Evolutionary conservation across 192 early-diverging fungal species (phyloP), one percentile per base, ranked within the genome.

Genomic region (Coemansia erecta): DNA sequence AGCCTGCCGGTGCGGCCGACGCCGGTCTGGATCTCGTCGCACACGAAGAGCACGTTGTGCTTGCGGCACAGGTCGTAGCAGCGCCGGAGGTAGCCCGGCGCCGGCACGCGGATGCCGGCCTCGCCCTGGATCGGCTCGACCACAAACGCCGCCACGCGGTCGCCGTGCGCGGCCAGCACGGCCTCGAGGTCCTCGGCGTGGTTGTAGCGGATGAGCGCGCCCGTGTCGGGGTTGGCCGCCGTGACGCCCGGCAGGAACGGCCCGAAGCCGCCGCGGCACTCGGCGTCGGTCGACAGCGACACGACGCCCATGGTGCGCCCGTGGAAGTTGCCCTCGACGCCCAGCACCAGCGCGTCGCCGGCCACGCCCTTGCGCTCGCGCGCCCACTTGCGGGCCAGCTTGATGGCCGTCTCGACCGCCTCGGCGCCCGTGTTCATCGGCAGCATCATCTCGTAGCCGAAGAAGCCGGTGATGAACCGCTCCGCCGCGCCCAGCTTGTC

Each of bases 371-470:
- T 99, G 76, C 91, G 88, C 48, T 86, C 59, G 77, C 95, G 95
- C 7, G 89, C 97, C 97, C 97, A 99, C 80, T 94, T 92, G 66
- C 97, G 86, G 35, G 97, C 90, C 13, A 99, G 85, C 84, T 99
- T 99, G 70, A 99, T 90, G 23, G 92, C 97, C 7, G 97, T 99
- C 74, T 99, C 97, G 26, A 99, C 97, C 5, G 94, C 97, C 68
- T 99, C 97, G 46, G 94, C 93, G 54, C 97, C 97, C 10, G 97
- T 97, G 85, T 99, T 99, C 91, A 97, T 97, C 48, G 97, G 97
- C 43, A 97, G 82, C 47, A 99, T 91, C 97, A 97, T 99, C 47
- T 97, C 93, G 64, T 90, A 94, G 1, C 91, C 90, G 83, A 98
- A 98, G 80, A 87, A 95, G 77, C 90, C 87, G 15, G 93, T 89